phyloP scores from a whole-genome alignment of 2,329 filamentous ascomycete species.

The Xylaria arbuscula region DNA sequence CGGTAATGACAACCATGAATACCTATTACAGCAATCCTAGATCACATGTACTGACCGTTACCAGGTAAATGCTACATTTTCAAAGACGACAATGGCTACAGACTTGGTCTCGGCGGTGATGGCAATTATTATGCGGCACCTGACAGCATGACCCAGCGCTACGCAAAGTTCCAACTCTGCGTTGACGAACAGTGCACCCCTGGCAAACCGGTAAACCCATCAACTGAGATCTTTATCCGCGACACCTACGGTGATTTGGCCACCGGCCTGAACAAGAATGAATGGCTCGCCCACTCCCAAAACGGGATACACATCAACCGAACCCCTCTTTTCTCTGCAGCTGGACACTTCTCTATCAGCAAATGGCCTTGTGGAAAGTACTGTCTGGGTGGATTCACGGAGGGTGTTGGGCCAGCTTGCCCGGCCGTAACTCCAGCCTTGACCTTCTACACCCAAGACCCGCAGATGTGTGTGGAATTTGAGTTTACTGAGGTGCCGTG shows the following conservation, averaged over 20 bases:
- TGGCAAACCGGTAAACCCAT: slow-evolving; percentile 22
- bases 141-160: slow-evolving; percentile 30
- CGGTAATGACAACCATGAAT: slow-evolving; percentile 22
- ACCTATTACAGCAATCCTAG: not conserved
- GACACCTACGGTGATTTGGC: slow-evolving; percentile 32
- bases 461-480: slow-evolving; percentile 34
- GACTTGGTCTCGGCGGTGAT: slow-evolving; percentile 26
- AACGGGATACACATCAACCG: slow-evolving; percentile 30
- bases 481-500: slow-evolving; percentile 33
- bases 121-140: slow-evolving; percentile 23
- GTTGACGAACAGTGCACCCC: slow-evolving; percentile 27
- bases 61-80: slow-evolving; percentile 32
- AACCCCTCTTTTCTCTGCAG: slow-evolving; percentile 25
- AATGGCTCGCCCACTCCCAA: slow-evolving; percentile 28
- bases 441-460: slow-evolving; percentile 33
- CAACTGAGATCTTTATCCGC: slow-evolving; percentile 27
- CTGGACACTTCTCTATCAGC: slow-evolving; percentile 33
- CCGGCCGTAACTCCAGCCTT: slow-evolving; percentile 23
- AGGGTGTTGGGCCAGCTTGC: slow-evolving; percentile 32
- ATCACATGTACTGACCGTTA: not conserved
- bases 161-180: slow-evolving; percentile 35
- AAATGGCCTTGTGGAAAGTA: slow-evolving; percentile 37
- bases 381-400: slow-evolving; percentile 29
- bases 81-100: slow-evolving; percentile 30
- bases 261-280: slow-evolving; percentile 30